Base-by-base conservation (phyloP, 192 early-diverging fungal genomes). In the Phycomyces nitens region DNA sequence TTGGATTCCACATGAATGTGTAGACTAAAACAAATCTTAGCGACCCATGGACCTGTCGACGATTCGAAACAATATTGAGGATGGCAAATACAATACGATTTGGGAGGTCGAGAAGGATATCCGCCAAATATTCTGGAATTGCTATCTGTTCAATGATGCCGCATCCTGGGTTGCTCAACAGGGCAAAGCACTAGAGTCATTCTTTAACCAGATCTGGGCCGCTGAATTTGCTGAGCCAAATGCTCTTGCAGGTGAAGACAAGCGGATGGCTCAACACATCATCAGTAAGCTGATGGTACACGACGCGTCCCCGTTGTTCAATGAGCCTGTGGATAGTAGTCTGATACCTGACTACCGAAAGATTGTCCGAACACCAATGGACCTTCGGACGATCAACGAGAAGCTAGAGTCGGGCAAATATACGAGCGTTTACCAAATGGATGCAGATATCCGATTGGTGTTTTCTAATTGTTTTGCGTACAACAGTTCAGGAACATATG, bases 41-140 rank as follows among this genome's bases (percentile, higher is more conserved):
- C 59, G 84, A 62, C 94, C 94, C 6, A 96, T 96, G 92, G 94
- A 96, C 58, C 66, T 96, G 47, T 76, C 79, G 26, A 92, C 94
- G 0, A 83, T 94, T 18, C 72, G 78, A 58, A 74, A 76, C 39
- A 85, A 83, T 62, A 73, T 94, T 5, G 86, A 92, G 20, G 38
- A 61, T 22, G 82, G 80, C 5, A 69, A 79, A 20, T 94, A 94
- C 65, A 62, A 72, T 10, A 77, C 56, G 55, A 58, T 73, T 3
- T 69, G 60, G 64, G 65, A 79, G 7, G 84, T 92, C 65, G 80
- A 81, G 39, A 62, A 59, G 14, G 86, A 92, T 68, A 70, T 90
- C 15, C 69, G 76, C 5, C 79, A 81, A 22, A 82, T 93, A 9
- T 82, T 87, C 61, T 73, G 76, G 56, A 93, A 93, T 70, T 93